Evolutionary conservation across 2,329 filamentous ascomycete genomes (phyloP).

Genomic region (Penicillium sp.): DNA sequence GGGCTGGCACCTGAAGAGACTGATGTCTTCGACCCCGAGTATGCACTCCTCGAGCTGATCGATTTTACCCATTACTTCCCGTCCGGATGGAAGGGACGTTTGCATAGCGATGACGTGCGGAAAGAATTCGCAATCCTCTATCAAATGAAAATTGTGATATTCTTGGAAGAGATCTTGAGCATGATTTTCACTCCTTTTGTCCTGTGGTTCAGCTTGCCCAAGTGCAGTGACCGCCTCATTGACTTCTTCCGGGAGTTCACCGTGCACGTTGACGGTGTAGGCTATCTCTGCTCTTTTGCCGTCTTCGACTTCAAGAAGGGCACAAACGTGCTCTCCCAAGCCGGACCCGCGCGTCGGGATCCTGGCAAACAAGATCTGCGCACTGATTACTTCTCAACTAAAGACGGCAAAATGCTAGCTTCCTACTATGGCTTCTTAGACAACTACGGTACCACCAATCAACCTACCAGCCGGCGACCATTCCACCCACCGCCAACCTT

Average conservation of each 20-base stretch:
- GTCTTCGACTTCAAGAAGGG: slow-evolving; percentile 95
- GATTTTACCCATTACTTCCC: slow-evolving; percentile 92
- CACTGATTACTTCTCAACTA: slow-evolving; percentile 90
- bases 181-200: slow-evolving; percentile 91
- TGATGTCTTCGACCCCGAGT: slow-evolving; percentile 86
- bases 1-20: slow-evolving; percentile 86
- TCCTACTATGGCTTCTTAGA: slow-evolving; percentile 95
- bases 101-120: slow-evolving; percentile 94
- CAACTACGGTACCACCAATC: slow-evolving; percentile 77
- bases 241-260: slow-evolving; percentile 99
- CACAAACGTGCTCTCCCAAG: slow-evolving; percentile 54
- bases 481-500: slow-evolving; percentile 76
- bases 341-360: slow-evolving; percentile 31
- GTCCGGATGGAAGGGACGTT: slow-evolving; percentile 77
- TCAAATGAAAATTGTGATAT: slow-evolving; percentile 87
- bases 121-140: slow-evolving; percentile 87
- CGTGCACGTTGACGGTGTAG: slow-evolving; percentile 91
- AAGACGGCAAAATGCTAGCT: slow-evolving; percentile 97
- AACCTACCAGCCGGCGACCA: slow-evolving; percentile 45
- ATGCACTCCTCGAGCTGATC: slow-evolving; percentile 81
- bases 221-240: slow-evolving; percentile 86
- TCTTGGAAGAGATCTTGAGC: slow-evolving; percentile 86
- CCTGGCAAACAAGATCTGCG: slow-evolving; percentile 61
- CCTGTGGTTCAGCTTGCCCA: slow-evolving; percentile 79
- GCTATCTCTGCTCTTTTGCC: slow-evolving; percentile 95